Evolutionary conservation across 352 stramenopile genomes (phyloP), one percentile per base, ranked within the genome.

Genomic region (Globisporangium abappressorium): DNA sequence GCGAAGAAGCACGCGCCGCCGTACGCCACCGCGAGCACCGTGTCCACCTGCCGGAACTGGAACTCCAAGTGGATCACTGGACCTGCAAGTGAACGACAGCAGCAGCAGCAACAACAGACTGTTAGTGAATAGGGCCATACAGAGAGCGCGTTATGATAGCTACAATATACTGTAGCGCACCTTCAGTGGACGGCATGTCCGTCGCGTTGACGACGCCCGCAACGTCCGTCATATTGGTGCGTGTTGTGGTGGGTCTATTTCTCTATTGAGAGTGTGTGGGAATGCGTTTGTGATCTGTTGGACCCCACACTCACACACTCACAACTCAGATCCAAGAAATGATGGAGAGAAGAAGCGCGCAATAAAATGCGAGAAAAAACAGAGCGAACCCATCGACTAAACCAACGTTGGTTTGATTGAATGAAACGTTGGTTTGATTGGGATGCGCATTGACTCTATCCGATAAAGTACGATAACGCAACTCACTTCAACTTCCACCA

Each of bases 1-100:
- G 84, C 82, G 62, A 94, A 91, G 65, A 94, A 90, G 68, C 81
- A 91, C 49, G 84, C 87, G 38, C 75, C 81, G 1, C 80, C 87
- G 78, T 94, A 94, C 7, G 80, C 81, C 12, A 94, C 70, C 0
- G 83, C 87, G 18, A 94, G 76, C 26, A 91, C 76, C 3, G 83
- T 94, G 65, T 94, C 87, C 49, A 94, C 84, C 68, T 94, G 84
- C 20, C 83, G 86, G 70, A 90, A 93, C 57, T 84, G 74, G 68
- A 93, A 91, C 70, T 93, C 84, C 49, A 94, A 68, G 66, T 89
- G 82, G 64, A 93, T 84, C 58, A 91, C 55, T 14, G 85, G 84
- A 30, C 60, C 83, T 85, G 49, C 28, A 67, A 49, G 47, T 20
- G 2, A 46, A 15, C 12, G 15, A 12, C 28, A 46, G 15, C 3